Evolutionary conservation across 2,329 filamentous ascomycete species (phyloP).

Genomic region (Sclerotinia minor): DNA sequence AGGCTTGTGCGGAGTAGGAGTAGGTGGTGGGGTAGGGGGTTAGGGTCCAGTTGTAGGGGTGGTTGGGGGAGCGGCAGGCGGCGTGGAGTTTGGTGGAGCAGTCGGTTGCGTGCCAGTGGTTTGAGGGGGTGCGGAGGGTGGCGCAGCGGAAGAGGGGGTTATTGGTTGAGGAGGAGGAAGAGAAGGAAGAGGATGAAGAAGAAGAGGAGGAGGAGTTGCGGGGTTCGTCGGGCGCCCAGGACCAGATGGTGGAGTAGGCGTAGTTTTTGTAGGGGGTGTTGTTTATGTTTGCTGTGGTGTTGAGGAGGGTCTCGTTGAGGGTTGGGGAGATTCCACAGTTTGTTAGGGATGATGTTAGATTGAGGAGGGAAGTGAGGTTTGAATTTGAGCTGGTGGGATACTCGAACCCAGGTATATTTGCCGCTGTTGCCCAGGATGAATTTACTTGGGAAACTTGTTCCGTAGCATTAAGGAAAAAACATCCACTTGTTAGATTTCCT

Average conservation of each 20-base stretch:
- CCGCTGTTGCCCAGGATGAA: constrained; percentile 53
- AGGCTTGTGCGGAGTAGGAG: constrained; percentile 48
- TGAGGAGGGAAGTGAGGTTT: constrained; percentile 41
- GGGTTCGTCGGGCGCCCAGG: constrained; percentile 60
- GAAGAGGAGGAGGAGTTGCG: constrained; percentile 45
- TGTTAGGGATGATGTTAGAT: constrained; percentile 46
- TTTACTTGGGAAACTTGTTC: constrained; percentile 48
- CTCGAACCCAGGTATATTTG: constrained; percentile 38
- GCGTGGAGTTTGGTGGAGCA: constrained; percentile 53
- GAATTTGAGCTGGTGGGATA: constrained; percentile 37
- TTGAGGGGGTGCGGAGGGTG: constrained; percentile 47
- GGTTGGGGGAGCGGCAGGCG: constrained; percentile 55
- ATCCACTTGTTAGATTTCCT: constrained; percentile 52
- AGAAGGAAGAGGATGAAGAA: constrained; percentile 43
- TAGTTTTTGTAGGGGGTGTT: constrained; percentile 52
- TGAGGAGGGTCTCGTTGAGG: constrained; percentile 56
- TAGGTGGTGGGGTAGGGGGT: constrained; percentile 48
- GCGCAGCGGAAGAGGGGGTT: constrained; percentile 54
- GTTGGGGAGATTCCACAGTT: constrained; percentile 61
- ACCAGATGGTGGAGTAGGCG: constrained; percentile 54
- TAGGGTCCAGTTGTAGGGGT: constrained; percentile 61
- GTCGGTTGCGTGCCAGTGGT: constrained; percentile 57
- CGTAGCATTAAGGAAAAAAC: constrained; percentile 51
- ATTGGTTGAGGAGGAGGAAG: constrained; percentile 33
- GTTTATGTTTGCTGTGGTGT: constrained; percentile 51